phyloP scores from a whole-genome alignment of 2,329 filamentous ascomycete species.

The Aspergillus sclerotialis region DNA sequence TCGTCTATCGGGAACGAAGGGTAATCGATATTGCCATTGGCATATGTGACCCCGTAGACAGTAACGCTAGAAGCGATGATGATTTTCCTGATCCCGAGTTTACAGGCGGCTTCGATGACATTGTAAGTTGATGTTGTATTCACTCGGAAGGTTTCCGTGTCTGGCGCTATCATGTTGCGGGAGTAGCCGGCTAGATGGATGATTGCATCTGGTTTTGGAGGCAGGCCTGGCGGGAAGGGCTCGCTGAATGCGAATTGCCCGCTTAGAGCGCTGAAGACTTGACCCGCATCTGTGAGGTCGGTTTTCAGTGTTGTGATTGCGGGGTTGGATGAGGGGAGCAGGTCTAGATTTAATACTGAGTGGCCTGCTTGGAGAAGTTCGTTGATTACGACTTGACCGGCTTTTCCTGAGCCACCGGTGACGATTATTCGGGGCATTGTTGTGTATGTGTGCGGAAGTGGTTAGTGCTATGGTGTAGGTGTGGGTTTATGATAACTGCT shows the following conservation, averaged over 20 bases:
- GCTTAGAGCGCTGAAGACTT: slow-evolving; percentile 51
- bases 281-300: slow-evolving; percentile 49
- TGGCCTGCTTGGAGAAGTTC: slow-evolving; percentile 46
- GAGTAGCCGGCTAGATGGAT: slow-evolving; percentile 57
- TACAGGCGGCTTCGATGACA: slow-evolving; percentile 56
- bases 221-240: slow-evolving; percentile 29
- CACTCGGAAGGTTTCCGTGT: slow-evolving; percentile 51
- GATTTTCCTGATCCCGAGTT: slow-evolving; percentile 56
- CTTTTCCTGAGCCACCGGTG: slow-evolving; percentile 51
- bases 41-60: slow-evolving; percentile 56
- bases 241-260: slow-evolving; percentile 49
- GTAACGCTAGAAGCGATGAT: slow-evolving; percentile 55
- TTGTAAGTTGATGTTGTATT: slow-evolving; percentile 56
- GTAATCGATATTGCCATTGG: slow-evolving; percentile 52
- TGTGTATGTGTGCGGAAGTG: not conserved
- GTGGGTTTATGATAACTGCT: too few relatives aligned
- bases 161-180: slow-evolving; percentile 54
- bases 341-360: slow-evolving; percentile 50
- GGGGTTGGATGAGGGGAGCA: slow-evolving; percentile 39
- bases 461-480: too few relatives aligned
- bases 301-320: slow-evolving; percentile 49
- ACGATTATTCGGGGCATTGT: slow-evolving; percentile 36
- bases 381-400: slow-evolving; percentile 49
- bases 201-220: slow-evolving; percentile 49
- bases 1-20: slow-evolving; percentile 54